A percentile compares a stretch with the other conserved stretches of the same genome.
phyloP scores from a whole-genome alignment of 257 asterid species.

The Solanum boliviense region DNA sequence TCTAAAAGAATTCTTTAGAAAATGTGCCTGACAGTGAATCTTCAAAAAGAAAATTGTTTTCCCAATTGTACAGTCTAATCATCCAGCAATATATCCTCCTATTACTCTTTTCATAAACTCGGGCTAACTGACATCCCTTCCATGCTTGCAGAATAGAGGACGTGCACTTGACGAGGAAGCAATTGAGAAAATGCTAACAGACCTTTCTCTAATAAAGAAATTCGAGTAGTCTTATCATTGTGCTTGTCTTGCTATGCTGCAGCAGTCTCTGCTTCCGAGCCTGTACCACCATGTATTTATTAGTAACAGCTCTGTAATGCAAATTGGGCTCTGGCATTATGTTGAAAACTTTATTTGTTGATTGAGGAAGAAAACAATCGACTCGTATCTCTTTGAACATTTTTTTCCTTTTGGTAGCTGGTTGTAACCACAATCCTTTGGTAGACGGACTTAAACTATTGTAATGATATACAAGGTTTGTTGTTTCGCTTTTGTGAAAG shows the following conservation, averaged over 20 bases:
- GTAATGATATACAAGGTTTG: not conserved
- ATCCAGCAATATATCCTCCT: not conserved
- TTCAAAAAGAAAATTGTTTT: not conserved
- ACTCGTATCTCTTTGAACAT: not conserved
- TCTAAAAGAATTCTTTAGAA: not conserved
- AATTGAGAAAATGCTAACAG: slow-evolving; percentile 10
- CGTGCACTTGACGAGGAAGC: slow-evolving; percentile 12
- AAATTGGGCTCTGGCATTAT: not conserved
- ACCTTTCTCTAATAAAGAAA: slow-evolving; percentile 8
- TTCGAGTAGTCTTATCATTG: not conserved
- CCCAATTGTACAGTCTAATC: not conserved
- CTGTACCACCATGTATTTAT: not conserved
- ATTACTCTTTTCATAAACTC: not conserved
- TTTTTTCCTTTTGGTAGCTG: not conserved
- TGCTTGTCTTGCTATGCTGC: not conserved
- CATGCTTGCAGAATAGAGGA: slow-evolving; percentile 5
- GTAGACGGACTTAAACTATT: not conserved
- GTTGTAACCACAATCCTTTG: not conserved
- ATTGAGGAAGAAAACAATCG: not conserved
- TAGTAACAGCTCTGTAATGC: not conserved
- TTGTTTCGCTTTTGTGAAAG: not conserved
- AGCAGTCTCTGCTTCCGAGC: not conserved
- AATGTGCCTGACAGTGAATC: not conserved
- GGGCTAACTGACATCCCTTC: not conserved
- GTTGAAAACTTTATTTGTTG: not conserved